Evolutionary conservation across 2,329 filamentous ascomycete genomes (phyloP), one percentile per base, ranked within the genome.

Genomic region (Alternaria solani): DNA sequence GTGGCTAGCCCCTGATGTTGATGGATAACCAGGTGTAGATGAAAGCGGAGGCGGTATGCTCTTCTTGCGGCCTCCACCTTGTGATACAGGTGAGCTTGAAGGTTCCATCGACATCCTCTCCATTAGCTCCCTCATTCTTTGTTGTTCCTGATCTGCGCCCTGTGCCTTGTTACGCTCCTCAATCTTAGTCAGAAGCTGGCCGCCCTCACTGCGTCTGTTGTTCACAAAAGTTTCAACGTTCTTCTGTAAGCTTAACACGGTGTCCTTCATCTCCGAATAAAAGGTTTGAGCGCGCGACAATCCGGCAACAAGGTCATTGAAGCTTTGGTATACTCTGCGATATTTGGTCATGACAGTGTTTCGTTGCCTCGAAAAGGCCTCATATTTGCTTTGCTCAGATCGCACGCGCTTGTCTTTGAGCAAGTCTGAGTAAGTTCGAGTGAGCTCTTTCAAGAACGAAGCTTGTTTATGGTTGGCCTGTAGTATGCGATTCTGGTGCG

Each of bases 151-250:
- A 70, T 97, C 93, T 32, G 93, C 93, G 38, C 81, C 89, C 51
- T 85, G 87, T 5, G 87, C 86, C 71, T 90, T 90, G 51, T 91
- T 88, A 67, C 91, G 89, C 68, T 91, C 89, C 78, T 97, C 93
- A 64, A 99, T 99, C 69, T 93, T 91, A 68, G 88, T 89, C 36
- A 99, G 86, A 5, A 99, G 86, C 75, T 97, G 92, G 0, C 93
- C 92, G 4, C 95, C 95, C 81, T 99, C 95, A 0, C 92, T 90
- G 61, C 94, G 85, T 52, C 95, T 88, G 78, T 99, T 99, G 81
- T 93, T 96, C 66, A 99, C 94, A 79, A 99, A 99, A 0, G 91
- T 91, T 67, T 98, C 94, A 1, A 99, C 95, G 71, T 99, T 99
- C 85, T 97, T 95, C 71, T 93, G 89, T 41, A 97, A 82, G 74